Base-by-base conservation (phyloP, 2,329 filamentous ascomycete species). In the Ophioceras dolichostomum region DNA sequence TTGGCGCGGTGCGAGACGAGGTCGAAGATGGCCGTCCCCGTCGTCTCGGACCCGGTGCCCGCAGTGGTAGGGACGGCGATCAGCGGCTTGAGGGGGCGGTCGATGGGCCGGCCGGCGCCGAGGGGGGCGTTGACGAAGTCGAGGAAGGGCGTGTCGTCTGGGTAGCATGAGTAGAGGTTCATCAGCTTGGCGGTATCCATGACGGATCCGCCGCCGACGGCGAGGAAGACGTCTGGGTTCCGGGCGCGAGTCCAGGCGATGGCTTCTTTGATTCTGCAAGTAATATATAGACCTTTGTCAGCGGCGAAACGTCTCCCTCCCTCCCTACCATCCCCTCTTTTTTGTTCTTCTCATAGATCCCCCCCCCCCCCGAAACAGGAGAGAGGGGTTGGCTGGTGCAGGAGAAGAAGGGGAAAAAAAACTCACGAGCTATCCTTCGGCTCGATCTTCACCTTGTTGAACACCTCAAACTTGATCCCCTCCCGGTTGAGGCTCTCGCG, bases 151-250 rank as follows among this genome's bases (percentile, higher is more conserved):
- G 89, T 89, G 7, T 95, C 83, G 8, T 7, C 7, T 0, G 88
- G 88, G 54, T 87, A 95, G 44, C 76, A 79, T 1, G 80, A 83
- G 62, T 96, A 96, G 0, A 98, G 71, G 54, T 98, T 98, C 88
- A 98, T 96, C 39, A 98, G 70, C 61, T 98, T 98, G 38, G 91
- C 89, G 1, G 91, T 98, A 60, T 98, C 91, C 47, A 98, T 98
- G 46, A 96, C 91, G 28, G 86, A 94, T 27, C 91, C 91, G 48
- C 87, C 73, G 20, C 83, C 91, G 13, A 98, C 91, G 17, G 91
- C 91, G 13, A 98, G 70, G 56, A 94, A 95, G 3, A 85, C 86
- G 59, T 96, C 91, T 0, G 87, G 83, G 20, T 70, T 60, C 55
- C 86, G 84, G 1, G 81, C 77, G 48, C 88, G 89, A 14, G 78